phyloP scores from a whole-genome alignment of 257 asterid genomes.

The Solanum appendiculatum region DNA sequence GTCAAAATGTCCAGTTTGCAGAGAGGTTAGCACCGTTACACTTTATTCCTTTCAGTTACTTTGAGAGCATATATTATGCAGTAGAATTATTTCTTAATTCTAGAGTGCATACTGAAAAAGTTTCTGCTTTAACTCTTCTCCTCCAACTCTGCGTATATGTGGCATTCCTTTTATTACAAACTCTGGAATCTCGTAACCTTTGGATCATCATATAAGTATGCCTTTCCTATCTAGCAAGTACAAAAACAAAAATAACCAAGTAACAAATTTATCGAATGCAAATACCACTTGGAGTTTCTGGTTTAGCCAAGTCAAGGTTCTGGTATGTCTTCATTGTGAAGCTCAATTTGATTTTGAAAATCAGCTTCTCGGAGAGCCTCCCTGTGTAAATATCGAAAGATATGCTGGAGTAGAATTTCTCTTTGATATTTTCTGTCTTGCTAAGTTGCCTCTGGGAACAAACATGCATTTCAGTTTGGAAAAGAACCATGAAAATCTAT shows the following conservation, averaged over 20 bases:
- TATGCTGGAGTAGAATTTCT: background rate
- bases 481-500: background rate
- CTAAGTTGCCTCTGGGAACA: background rate
- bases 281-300: background rate
- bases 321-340: background rate
- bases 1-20: slow-evolving; percentile 72
- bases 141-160: background rate
- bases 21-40: slow-evolving; percentile 40
- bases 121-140: background rate
- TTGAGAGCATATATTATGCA: background rate
- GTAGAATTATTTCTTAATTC: background rate
- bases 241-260: background rate
- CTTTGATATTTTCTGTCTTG: background rate
- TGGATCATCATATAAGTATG: background rate
- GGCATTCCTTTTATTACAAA: background rate
- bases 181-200: background rate
- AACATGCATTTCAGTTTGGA: background rate
- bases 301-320: background rate
- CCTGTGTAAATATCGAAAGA: background rate
- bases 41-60: background rate
- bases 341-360: background rate
- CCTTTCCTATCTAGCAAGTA: background rate
- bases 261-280: background rate
- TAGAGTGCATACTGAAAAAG: background rate
- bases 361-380: background rate